These are phyloP conservation scores for Gilbertella persicaria DNA, from an alignment of 371 early-diverging fungal species.

Conservation along the genomic window DNA sequence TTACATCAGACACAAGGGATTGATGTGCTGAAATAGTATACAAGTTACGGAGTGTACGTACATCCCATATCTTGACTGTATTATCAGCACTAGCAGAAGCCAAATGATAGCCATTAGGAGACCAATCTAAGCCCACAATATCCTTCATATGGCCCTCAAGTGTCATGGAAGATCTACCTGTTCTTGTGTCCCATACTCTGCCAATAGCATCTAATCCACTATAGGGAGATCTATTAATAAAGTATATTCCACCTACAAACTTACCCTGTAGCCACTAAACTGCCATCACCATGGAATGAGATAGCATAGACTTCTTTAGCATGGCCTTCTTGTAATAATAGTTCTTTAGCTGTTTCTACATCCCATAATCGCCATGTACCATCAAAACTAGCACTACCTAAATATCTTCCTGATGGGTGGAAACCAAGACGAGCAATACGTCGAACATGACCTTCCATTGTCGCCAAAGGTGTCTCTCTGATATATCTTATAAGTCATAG, in stretches of 20 bases:
- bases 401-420: slow-evolving; percentile 87
- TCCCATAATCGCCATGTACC: slow-evolving; percentile 97
- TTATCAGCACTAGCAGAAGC: slow-evolving; percentile 85
- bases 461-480: slow-evolving; percentile 77
- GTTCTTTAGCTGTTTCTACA: slow-evolving; percentile 69
- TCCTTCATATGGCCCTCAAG: slow-evolving; percentile 92
- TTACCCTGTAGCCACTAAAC: slow-evolving; percentile 88
- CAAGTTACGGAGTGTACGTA: slow-evolving; percentile 75
- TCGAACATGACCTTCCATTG: slow-evolving; percentile 78
- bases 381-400: slow-evolving; percentile 91
- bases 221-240: not conserved
- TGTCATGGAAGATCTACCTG: slow-evolving; percentile 87
- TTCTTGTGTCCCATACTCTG: slow-evolving; percentile 94
- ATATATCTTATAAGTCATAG: no score
- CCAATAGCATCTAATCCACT: slow-evolving; percentile 90
- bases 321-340: slow-evolving; percentile 94
- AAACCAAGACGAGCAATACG: slow-evolving; percentile 88
- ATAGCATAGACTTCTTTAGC: slow-evolving; percentile 89
- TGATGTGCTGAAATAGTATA: slow-evolving; percentile 93
- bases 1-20: slow-evolving; percentile 83
- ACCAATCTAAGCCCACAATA: slow-evolving; percentile 87
- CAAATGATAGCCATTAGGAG: slow-evolving; percentile 87
- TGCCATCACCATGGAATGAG: slow-evolving; percentile 90
- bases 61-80: slow-evolving; percentile 88
- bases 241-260: not conserved